These are phyloP conservation scores for Coemansia sp. DNA, from an alignment of 371 early-diverging fungal species.

Conservation along the genomic window DNA sequence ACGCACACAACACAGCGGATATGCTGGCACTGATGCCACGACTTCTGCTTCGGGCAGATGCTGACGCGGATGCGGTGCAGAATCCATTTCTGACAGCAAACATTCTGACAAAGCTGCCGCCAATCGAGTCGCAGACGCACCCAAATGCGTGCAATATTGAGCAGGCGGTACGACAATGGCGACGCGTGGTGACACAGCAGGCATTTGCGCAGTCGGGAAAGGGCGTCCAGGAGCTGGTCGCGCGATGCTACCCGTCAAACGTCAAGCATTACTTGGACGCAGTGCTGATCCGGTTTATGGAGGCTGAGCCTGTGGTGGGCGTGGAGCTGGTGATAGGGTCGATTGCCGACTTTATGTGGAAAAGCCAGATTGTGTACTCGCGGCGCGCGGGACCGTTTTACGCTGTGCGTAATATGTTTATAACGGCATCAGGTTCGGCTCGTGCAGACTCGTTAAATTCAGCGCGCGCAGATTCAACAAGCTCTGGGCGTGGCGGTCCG, in stretches of 20 bases:
- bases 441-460: neutral
- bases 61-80: neutral
- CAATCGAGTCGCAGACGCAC: slow-evolving; percentile 24
- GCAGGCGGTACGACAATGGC: slow-evolving; percentile 29
- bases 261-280: slow-evolving; percentile 39
- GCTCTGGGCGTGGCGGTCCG: neutral
- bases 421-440: neutral
- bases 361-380: slow-evolving; percentile 36
- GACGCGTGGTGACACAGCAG: slow-evolving; percentile 23
- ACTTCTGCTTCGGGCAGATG: neutral
- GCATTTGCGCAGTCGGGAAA: slow-evolving; percentile 24
- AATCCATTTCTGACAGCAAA: slow-evolving; percentile 28
- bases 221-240: slow-evolving; percentile 26
- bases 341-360: slow-evolving; percentile 47
- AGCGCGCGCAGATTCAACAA: neutral
- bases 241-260: slow-evolving; percentile 36
- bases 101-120: slow-evolving; percentile 25
- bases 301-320: slow-evolving; percentile 36
- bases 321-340: slow-evolving; percentile 50
- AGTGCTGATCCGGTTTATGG: slow-evolving; percentile 44
- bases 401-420: slow-evolving; percentile 44
- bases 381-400: slow-evolving; percentile 31
- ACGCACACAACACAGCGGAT: slow-evolving; percentile 13
- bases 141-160: slow-evolving; percentile 23
- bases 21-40: slow-evolving; percentile 16